Evolutionary conservation across 371 early-diverging fungal species (phyloP).

Genomic region (Cladochytrium tenue): DNA sequence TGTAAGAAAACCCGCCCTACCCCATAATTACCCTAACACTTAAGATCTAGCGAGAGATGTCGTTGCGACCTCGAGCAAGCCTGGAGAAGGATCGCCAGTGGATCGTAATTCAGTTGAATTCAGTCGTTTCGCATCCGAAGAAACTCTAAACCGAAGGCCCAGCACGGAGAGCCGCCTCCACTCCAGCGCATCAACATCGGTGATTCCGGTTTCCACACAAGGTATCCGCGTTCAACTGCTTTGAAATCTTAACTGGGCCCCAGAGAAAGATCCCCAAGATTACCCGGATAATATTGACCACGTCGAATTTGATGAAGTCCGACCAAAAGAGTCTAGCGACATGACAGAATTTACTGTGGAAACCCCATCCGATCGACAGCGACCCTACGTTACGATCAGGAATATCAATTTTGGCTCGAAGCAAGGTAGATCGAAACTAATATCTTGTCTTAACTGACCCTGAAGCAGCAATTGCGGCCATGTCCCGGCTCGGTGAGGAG

Average conservation of each 20-base stretch:
- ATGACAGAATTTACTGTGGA: too few relatives aligned
- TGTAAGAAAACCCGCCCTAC: too few relatives aligned
- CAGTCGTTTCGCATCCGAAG: not conserved
- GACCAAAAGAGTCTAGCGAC: too few relatives aligned
- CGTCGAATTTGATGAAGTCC: not conserved
- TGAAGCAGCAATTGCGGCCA: conserved; percentile 1
- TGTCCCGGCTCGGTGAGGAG: conserved; percentile 6
- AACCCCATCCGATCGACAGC: too few relatives aligned
- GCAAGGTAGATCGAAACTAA: not conserved
- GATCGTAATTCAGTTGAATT: too few relatives aligned
- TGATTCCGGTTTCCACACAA: not conserved
- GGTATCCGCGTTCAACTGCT: not conserved
- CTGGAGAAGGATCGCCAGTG: not conserved
- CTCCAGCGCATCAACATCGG: not conserved
- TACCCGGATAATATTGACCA: not conserved
- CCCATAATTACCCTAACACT: not conserved
- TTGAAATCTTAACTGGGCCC: not conserved
- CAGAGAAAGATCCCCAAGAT: not conserved
- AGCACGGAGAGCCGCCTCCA: not conserved
- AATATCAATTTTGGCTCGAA: not conserved
- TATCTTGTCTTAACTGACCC: not conserved
- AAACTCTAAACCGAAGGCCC: not conserved
- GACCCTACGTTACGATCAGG: not conserved
- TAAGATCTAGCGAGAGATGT: not conserved
- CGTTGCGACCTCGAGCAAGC: not conserved